Evolutionary conservation across 2,329 filamentous ascomycete species (phyloP).

Genomic region (Escovopsis sp.): DNA sequence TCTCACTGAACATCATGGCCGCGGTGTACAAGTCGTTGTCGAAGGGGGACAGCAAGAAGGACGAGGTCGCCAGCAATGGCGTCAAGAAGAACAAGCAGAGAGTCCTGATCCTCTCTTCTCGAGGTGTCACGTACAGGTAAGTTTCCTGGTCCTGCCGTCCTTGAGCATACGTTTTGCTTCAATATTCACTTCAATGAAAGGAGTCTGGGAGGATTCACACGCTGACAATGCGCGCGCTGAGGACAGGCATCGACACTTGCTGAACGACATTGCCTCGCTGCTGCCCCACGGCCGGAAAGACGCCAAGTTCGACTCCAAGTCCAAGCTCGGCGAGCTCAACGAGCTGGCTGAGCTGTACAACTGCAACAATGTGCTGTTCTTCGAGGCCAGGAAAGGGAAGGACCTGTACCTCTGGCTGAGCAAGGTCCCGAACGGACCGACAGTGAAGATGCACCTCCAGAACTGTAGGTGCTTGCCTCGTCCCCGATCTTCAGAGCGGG

Average conservation of each 20-base stretch:
- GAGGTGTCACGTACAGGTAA: conserved; percentile 80
- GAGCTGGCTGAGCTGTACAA: conserved; percentile 66
- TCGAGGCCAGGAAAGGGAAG: conserved; percentile 86
- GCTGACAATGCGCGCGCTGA: not conserved
- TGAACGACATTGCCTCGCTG: conserved; percentile 76
- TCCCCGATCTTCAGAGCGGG: not conserved
- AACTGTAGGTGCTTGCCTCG: conserved; percentile 36
- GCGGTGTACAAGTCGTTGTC: conserved; percentile 62
- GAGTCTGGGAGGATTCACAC: too few relatives aligned
- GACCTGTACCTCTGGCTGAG: conserved; percentile 90
- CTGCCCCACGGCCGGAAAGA: conserved; percentile 90
- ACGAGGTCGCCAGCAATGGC: conserved; percentile 32
- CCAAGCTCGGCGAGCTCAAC: conserved; percentile 69
- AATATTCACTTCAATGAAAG: too few relatives aligned
- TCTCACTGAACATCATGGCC: conserved; percentile 39
- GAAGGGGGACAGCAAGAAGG: conserved; percentile 36
- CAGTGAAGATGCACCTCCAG: conserved; percentile 57
- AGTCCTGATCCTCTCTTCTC: conserved; percentile 78
- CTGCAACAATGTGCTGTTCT: conserved; percentile 89
- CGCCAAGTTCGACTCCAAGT: conserved; percentile 93
- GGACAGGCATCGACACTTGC: conserved; percentile 75
- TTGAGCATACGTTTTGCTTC: not conserved
- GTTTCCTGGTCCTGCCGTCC: conserved; percentile 8
- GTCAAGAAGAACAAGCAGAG: conserved; percentile 53
- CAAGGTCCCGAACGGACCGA: conserved; percentile 62